A percentile compares a stretch with the other conserved stretches of the same genome.
These are phyloP conservation scores for Calonectria pauciramosa DNA, from an alignment of 2,329 filamentous ascomycete genomes.

Conservation along the genomic window DNA sequence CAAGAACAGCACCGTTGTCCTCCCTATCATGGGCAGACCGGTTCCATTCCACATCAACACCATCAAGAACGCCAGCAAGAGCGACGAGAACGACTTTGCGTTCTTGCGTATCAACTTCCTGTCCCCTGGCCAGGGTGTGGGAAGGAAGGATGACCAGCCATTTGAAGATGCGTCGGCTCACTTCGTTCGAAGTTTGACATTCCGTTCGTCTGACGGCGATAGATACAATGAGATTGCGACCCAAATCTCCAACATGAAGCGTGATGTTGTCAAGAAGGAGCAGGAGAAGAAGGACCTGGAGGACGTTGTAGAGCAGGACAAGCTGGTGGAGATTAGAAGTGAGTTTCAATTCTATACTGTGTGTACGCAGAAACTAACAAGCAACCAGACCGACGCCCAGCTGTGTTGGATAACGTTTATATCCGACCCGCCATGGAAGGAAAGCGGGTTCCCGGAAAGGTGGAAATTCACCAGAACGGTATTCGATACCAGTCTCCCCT, in stretches of 20 bases:
- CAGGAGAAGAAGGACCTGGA: constrained; percentile 99
- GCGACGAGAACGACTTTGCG: constrained; percentile 93
- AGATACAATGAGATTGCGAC: constrained; percentile 92
- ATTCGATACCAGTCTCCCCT: constrained; percentile 91
- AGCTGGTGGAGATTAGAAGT: constrained; percentile 95
- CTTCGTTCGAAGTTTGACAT: constrained; percentile 95
- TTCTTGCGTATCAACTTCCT: constrained; percentile 98
- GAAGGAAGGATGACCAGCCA: constrained; percentile 95
- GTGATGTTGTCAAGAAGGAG: constrained; percentile 90
- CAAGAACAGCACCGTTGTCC: constrained; percentile 90
- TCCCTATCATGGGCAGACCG: constrained; percentile 97
- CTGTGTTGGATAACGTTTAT: constrained; percentile 93
- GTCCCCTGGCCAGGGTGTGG: constrained; percentile 96
- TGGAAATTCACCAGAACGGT: constrained; percentile 99
- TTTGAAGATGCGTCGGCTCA: constrained; percentile 97
- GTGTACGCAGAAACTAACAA: constrained; percentile 53
- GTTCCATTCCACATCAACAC: constrained; percentile 98
- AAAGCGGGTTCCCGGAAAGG: constrained; percentile 94
- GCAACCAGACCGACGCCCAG: constrained; percentile 85
- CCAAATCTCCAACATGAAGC: constrained; percentile 96
- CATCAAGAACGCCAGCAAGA: constrained; percentile 99
- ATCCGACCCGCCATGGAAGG: constrained; percentile 96
- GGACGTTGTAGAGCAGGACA: constrained; percentile 98
- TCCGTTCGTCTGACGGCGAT: constrained; percentile 90
- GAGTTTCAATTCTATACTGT: constrained; percentile 52